Evolutionary conservation across 768 basidiomycete species (phyloP).

Genomic region (Epithele typhae): DNA sequence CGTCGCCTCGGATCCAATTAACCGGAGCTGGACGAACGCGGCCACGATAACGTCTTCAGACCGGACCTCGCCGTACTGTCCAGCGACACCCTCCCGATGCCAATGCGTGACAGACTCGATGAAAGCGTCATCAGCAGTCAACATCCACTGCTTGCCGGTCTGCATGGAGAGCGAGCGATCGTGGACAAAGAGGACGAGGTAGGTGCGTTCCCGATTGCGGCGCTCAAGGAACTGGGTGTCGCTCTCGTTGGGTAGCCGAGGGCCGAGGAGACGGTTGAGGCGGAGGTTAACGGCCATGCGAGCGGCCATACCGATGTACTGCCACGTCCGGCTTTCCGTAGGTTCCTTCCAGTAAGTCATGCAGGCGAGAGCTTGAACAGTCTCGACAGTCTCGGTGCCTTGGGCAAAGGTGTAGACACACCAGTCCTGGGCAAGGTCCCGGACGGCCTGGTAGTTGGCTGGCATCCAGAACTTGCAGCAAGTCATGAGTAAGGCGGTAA

Average conservation of each 20-base stretch:
- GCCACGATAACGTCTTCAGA: slow-evolving; percentile 81
- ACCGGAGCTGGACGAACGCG: slow-evolving; percentile 72
- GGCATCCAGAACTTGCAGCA: slow-evolving; percentile 81
- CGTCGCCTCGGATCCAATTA: slow-evolving; percentile 60
- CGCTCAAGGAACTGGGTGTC: slow-evolving; percentile 68
- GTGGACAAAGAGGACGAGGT: slow-evolving; percentile 81
- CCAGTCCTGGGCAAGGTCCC: slow-evolving; percentile 68
- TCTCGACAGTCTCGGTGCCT: slow-evolving; percentile 77
- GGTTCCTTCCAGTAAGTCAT: slow-evolving; percentile 89
- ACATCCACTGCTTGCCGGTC: slow-evolving; percentile 85
- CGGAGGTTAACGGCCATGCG: slow-evolving; percentile 86
- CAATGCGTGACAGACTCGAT: slow-evolving; percentile 56
- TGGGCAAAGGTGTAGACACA: slow-evolving; percentile 76
- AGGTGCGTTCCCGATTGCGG: slow-evolving; percentile 81
- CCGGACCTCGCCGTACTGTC: slow-evolving; percentile 33
- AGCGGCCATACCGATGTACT: slow-evolving; percentile 83
- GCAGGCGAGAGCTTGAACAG: slow-evolving; percentile 86
- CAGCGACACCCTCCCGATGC: slow-evolving; percentile 56
- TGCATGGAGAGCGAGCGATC: slow-evolving; percentile 85
- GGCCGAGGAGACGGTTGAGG: slow-evolving; percentile 63
- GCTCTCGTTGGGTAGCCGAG: slow-evolving; percentile 55
- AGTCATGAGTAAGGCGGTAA: slow-evolving; percentile 80
- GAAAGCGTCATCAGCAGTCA: slow-evolving; percentile 56
- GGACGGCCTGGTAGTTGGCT: slow-evolving; percentile 60
- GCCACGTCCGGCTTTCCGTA: slow-evolving; percentile 84